phyloP scores from a whole-genome alignment of 2,329 filamentous ascomycete species.

The Pseudogymnoascus sp. region DNA sequence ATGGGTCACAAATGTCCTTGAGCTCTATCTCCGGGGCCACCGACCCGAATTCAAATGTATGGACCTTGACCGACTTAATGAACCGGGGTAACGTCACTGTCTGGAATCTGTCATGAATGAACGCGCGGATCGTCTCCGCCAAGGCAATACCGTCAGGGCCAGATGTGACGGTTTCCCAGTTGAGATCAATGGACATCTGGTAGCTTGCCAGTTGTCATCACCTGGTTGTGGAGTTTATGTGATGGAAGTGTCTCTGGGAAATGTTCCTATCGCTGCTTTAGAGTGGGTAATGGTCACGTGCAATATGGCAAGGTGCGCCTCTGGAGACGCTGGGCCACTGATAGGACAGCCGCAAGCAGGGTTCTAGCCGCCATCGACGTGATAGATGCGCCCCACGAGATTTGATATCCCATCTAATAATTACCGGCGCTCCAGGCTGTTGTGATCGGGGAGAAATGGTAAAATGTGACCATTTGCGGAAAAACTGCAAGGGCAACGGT shows the following conservation, averaged over 20 bases:
- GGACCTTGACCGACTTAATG: conserved; percentile 91
- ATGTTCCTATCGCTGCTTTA: conserved; percentile 4
- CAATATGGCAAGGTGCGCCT: background rate
- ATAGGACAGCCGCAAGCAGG: background rate
- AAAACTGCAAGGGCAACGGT: conserved; percentile 3
- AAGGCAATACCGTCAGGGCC: conserved; percentile 81
- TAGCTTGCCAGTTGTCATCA: conserved; percentile 3
- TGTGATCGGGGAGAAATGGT: background rate
- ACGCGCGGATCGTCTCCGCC: conserved; percentile 78
- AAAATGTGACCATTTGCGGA: background rate
- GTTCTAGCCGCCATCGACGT: background rate
- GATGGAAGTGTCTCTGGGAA: conserved; percentile 6
- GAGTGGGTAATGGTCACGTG: conserved; percentile 7
- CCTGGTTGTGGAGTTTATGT: conserved; percentile 4
- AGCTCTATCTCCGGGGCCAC: conserved; percentile 80
- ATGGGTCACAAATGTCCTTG: conserved; percentile 92
- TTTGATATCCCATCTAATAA: conserved; percentile 5
- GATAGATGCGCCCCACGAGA: background rate
- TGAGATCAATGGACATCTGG: conserved; percentile 91
- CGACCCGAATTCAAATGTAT: conserved; percentile 85
- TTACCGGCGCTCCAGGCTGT: background rate
- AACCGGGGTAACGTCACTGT: conserved; percentile 84
- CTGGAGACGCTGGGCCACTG: background rate
- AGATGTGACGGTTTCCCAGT: conserved; percentile 87
- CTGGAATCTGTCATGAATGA: conserved; percentile 95